A percentile compares a stretch with the other conserved stretches of the same genome.
Evolutionary conservation across 1,139 yeast species (phyloP).

Genomic region (Pichia sp.): DNA sequence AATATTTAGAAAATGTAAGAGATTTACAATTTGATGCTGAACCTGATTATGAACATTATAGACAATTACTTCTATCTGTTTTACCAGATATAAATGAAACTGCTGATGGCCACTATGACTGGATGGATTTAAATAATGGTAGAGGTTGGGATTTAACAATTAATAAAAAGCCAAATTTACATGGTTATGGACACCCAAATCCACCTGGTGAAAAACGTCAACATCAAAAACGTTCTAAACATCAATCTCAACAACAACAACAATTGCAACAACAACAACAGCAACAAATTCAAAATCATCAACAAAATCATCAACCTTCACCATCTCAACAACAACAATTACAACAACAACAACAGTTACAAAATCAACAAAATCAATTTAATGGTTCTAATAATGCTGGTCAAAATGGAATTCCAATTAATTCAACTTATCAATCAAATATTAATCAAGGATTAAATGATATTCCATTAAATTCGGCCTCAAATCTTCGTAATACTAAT

Average conservation of each 20-base stretch:
- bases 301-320: constrained; percentile 1
- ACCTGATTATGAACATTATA: constrained; percentile 70
- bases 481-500: not conserved
- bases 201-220: constrained; percentile 56
- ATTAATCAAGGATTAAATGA: not conserved
- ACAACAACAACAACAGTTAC: constrained; percentile 6
- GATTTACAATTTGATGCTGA: constrained; percentile 68
- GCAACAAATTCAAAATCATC: constrained; percentile 6
- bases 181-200: constrained; percentile 72
- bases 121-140: constrained; percentile 80
- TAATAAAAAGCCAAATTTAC: constrained; percentile 72
- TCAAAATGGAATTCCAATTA: constrained; percentile 9
- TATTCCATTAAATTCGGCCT: not conserved
- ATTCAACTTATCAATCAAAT: constrained; percentile 3
- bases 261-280: constrained; percentile 9
- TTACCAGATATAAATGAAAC: constrained; percentile 50
- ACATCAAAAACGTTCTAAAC: constrained; percentile 36
- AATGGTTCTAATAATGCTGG: constrained; percentile 2
- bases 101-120: constrained; percentile 69
- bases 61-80: constrained; percentile 55
- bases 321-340: constrained; percentile 16
- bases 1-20: constrained; percentile 65
- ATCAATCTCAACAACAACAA: constrained; percentile 12
- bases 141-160: constrained; percentile 78
- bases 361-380: not conserved